phyloP scores from a whole-genome alignment of 768 basidiomycete species.

The Psilocybe azurescens region DNA sequence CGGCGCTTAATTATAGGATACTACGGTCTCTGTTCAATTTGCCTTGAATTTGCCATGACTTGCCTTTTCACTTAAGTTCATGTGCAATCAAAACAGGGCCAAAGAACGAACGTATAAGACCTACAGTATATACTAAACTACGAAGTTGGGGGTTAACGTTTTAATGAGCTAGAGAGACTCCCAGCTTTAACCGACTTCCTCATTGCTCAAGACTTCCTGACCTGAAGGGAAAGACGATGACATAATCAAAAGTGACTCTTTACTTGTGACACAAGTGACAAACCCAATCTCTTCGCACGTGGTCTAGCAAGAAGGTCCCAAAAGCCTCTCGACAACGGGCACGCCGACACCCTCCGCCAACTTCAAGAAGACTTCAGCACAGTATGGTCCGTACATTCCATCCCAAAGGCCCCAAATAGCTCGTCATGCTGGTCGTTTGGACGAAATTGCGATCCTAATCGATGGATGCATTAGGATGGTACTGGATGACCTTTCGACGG shows the following conservation, averaged over 20 bases:
- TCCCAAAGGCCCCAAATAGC: slow-evolving; percentile 26
- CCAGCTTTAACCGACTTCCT: too few relatives aligned
- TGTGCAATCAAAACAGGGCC: too few relatives aligned
- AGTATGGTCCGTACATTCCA: slow-evolving; percentile 51
- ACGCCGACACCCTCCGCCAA: slow-evolving; percentile 50
- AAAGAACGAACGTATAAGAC: too few relatives aligned
- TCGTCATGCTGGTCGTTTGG: slow-evolving; percentile 22
- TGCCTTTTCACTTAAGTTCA: too few relatives aligned
- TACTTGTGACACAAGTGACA: slow-evolving; percentile 18
- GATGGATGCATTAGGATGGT: slow-evolving; percentile 42
- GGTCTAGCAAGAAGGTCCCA: slow-evolving; percentile 26
- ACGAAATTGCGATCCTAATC: slow-evolving; percentile 27
- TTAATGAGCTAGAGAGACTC: too few relatives aligned
- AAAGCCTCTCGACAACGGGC: slow-evolving; percentile 48
- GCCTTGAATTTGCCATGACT: too few relatives aligned
- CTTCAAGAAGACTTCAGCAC: slow-evolving; percentile 45
- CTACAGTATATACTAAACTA: too few relatives aligned
- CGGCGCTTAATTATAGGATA: too few relatives aligned
- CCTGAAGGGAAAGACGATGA: too few relatives aligned
- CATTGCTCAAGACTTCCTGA: too few relatives aligned
- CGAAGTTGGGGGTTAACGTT: too few relatives aligned
- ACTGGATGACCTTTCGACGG: slow-evolving; percentile 45
- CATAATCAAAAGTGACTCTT: slow-evolving; percentile 1
- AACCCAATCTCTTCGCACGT: slow-evolving; percentile 41
- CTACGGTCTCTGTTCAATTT: too few relatives aligned